phyloP scores from a whole-genome alignment of 495 filamentous ascomycete species.

The Penicillium maclennaniae region DNA sequence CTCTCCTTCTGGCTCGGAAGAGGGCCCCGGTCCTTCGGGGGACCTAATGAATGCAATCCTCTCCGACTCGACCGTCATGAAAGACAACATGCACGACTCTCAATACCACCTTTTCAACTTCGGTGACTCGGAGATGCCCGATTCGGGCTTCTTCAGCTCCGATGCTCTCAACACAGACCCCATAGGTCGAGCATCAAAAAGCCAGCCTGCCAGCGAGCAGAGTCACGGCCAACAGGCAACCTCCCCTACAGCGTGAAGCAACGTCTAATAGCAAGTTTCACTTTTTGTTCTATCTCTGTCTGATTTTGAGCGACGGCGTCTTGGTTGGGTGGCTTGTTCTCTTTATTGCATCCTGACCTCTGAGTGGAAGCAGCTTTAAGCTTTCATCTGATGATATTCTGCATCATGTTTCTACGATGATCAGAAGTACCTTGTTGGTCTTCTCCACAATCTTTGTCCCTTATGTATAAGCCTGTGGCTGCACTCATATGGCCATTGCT shows the following conservation, averaged over 20 bases:
- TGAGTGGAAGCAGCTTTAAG: conserved; percentile 1
- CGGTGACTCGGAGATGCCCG: conserved; percentile 24
- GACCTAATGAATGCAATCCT: conserved; percentile 41
- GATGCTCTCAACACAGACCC: conserved; percentile 30
- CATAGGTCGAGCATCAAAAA: conserved; percentile 19
- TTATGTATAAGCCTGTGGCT: neutral
- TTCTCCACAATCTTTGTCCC: neutral
- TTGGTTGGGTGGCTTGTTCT: conserved; percentile 13
- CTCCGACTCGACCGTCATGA: conserved; percentile 34
- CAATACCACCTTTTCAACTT: conserved; percentile 34
- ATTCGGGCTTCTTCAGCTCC: conserved; percentile 43
- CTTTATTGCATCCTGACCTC: conserved; percentile 5
- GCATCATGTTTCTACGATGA: conserved; percentile 15
- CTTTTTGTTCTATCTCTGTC: conserved; percentile 7
- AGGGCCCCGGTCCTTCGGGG: conserved; percentile 22
- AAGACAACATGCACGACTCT: conserved; percentile 23
- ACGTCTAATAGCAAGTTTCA: conserved; percentile 4
- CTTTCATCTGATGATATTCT: conserved; percentile 6
- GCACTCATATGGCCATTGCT: neutral
- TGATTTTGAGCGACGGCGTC: conserved; percentile 41
- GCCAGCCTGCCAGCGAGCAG: conserved; percentile 17
- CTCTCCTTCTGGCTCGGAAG: conserved; percentile 31
- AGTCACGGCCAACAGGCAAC: conserved; percentile 14
- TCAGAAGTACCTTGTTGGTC: conserved; percentile 8
- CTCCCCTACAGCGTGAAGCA: conserved; percentile 12